Percentiles rank a stretch among this genome's conserved stretches.
Conservation (phyloP, 176 grass and related monocot genomes). For the Calamus simplicifolius region DNA sequence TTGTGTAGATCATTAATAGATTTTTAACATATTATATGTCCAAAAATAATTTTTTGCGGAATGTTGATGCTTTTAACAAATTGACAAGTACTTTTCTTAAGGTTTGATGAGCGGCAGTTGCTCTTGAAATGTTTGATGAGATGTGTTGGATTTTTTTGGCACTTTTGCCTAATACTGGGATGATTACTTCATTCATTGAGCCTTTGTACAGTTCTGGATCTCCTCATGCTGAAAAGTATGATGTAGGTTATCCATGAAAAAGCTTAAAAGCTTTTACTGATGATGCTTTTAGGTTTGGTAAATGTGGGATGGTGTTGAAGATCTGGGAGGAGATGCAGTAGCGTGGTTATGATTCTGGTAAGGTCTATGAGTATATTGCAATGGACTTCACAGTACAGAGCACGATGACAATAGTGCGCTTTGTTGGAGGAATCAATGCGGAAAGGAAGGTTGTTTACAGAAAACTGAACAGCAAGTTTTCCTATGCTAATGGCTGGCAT, state of each 20-base stretch:
- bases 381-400: constrained; percentile 70
- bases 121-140: constrained; percentile 68
- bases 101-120: constrained; percentile 61
- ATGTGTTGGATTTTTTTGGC: constrained; percentile 26
- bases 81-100: constrained; percentile 47
- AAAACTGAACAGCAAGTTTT: constrained; percentile 69
- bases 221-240: constrained; percentile 71
- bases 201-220: constrained; percentile 69
- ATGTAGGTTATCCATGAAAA: constrained; percentile 70
- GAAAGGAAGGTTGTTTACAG: constrained; percentile 63
- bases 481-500: constrained; percentile 78
- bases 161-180: constrained; percentile 38
- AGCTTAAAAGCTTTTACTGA: constrained; percentile 77
- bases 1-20: too few species aligned
- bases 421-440: constrained; percentile 59
- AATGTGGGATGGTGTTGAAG: constrained; percentile 53
- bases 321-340: constrained; percentile 85
- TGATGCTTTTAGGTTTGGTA: constrained; percentile 71
- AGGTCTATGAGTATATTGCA: constrained; percentile 68
- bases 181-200: constrained; percentile 61
- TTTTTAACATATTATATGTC: too few species aligned
- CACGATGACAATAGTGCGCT: constrained; percentile 63
- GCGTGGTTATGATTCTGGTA: constrained; percentile 48
- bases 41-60: background rate
- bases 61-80: constrained; percentile 39